Conservation (phyloP, 768 basidiomycete species). For the Leccinum longicurvipes region DNA sequence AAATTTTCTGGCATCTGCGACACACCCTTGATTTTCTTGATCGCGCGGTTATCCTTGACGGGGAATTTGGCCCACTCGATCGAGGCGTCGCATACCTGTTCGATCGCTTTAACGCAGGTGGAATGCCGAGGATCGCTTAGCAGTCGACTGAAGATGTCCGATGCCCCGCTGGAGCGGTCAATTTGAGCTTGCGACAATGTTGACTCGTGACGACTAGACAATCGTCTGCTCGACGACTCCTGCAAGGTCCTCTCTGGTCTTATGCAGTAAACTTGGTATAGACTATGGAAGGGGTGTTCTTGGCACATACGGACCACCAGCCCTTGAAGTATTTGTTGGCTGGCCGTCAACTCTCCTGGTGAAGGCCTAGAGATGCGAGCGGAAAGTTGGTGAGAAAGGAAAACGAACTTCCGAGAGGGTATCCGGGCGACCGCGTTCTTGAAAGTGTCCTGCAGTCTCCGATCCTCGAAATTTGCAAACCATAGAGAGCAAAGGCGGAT, state of each 20-base stretch:
- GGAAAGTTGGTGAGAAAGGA: conserved; percentile 90
- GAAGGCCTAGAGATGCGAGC: conserved; percentile 68
- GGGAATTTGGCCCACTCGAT: conserved; percentile 70
- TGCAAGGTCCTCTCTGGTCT: conserved; percentile 35
- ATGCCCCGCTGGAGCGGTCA: conserved; percentile 65
- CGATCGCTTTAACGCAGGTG: conserved; percentile 48
- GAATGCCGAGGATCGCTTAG: conserved; percentile 37
- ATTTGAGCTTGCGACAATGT: conserved; percentile 39
- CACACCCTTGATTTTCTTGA: conserved; percentile 25
- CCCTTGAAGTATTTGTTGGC: conserved; percentile 59
- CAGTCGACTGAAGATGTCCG: conserved; percentile 55
- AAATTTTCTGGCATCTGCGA: conserved; percentile 44
- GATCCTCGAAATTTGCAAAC: conserved; percentile 81
- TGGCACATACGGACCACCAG: conserved; percentile 73
- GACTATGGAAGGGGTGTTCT: conserved; percentile 92
- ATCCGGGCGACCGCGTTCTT: conserved; percentile 50
- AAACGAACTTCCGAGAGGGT: conserved; percentile 86
- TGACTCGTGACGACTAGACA: conserved; percentile 43
- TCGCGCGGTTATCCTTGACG: conserved; percentile 37
- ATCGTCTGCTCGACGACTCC: conserved; percentile 34
- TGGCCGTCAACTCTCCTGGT: conserved; percentile 27
- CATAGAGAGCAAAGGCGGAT: conserved; percentile 88
- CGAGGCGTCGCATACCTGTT: conserved; percentile 60
- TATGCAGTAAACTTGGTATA: conserved; percentile 87
- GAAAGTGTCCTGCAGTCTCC: conserved; percentile 42